These are phyloP conservation scores for Phlebopus sp. DNA, from an alignment of 1,284 basidiomycete species.

Conservation along the genomic window DNA sequence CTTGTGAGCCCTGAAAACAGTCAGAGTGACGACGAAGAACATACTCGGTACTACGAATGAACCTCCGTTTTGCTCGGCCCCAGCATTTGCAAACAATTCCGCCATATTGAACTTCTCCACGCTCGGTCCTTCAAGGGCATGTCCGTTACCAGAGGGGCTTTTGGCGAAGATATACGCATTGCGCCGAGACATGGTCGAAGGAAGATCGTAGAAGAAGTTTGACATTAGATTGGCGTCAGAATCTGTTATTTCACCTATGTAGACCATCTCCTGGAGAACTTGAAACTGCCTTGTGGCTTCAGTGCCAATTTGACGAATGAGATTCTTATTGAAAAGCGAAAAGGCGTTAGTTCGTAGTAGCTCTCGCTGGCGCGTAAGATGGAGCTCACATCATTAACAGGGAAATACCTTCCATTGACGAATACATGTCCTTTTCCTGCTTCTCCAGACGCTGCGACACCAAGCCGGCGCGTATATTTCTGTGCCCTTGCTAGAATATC, in stretches of 20 bases:
- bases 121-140: constrained; percentile 4
- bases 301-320: constrained; percentile 62
- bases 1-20: constrained; percentile 4
- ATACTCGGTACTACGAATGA: constrained; percentile 28
- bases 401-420: constrained; percentile 83
- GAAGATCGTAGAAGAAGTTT: constrained; percentile 88
- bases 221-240: constrained; percentile 50
- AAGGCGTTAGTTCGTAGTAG: neutral
- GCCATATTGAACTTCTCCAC: constrained; percentile 26
- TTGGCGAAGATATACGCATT: constrained; percentile 70
- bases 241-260: constrained; percentile 60
- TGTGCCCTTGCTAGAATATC: constrained; percentile 41
- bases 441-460: constrained; percentile 24
- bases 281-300: constrained; percentile 62
- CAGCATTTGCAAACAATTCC: constrained; percentile 22
- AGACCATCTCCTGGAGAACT: constrained; percentile 75
- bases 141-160: constrained; percentile 14
- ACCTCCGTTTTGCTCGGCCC: constrained; percentile 11
- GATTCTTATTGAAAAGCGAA: constrained; percentile 45
- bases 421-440: constrained; percentile 63
- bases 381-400: constrained; percentile 65
- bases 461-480: constrained; percentile 55
- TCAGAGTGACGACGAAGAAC: constrained; percentile 8
- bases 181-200: constrained; percentile 64
- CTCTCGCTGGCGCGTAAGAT: neutral